These are phyloP conservation scores for Lichtheimia ornata DNA, from an alignment of 371 early-diverging fungal genomes.

Conservation along the genomic window DNA sequence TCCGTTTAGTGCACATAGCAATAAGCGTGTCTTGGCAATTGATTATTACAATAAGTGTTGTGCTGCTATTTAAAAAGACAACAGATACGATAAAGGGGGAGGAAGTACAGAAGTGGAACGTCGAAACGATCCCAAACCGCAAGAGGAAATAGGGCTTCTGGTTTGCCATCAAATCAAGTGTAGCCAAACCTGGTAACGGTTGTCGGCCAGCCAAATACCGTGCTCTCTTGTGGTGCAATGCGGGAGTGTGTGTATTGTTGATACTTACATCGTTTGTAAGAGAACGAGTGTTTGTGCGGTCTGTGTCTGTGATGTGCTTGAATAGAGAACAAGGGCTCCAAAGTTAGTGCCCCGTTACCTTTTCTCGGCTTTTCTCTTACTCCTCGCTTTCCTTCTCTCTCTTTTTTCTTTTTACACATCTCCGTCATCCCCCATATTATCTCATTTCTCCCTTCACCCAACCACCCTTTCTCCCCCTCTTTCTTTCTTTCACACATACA, in stretches of 20 bases:
- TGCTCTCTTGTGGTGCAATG: not conserved
- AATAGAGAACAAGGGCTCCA: not conserved
- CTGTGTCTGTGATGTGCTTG: too few species aligned
- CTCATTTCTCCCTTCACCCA: not conserved
- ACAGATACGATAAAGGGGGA: too few species aligned
- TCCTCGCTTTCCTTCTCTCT: not conserved
- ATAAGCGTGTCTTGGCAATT: too few species aligned
- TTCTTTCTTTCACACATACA: not conserved
- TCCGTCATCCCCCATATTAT: slow-evolving; percentile 1
- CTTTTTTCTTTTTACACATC: not conserved
- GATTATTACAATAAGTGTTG: too few species aligned
- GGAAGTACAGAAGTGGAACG: slow-evolving; percentile 1
- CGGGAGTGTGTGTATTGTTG: not conserved
- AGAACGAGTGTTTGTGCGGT: too few species aligned
- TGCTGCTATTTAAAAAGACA: too few species aligned
- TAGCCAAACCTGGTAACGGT: slow-evolving; percentile 12
- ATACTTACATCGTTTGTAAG: too few species aligned
- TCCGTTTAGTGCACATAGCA: too few species aligned
- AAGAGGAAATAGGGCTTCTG: slow-evolving; percentile 12
- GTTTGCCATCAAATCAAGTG: slow-evolving; percentile 6
- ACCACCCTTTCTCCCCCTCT: not conserved
- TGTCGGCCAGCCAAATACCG: slow-evolving; percentile 11
- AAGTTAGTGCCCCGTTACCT: not conserved
- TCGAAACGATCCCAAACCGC: slow-evolving; percentile 6
- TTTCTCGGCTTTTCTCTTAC: not conserved